phyloP scores from a whole-genome alignment of 371 early-diverging fungal species.

The Smittium culicis region DNA sequence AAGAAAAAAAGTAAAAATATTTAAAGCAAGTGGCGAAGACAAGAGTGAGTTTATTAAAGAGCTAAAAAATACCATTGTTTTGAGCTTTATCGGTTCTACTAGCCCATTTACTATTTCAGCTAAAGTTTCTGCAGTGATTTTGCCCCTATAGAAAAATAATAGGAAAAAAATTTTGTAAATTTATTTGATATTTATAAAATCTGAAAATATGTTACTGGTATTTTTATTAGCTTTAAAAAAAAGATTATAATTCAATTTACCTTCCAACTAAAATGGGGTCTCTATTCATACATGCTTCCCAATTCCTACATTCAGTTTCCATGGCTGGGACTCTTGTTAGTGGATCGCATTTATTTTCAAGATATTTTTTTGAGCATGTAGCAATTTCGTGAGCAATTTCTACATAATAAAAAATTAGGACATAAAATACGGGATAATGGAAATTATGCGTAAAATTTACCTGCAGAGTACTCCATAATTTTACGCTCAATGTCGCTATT shows the following conservation, averaged over 20 bases:
- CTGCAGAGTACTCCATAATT: slow-evolving; percentile 42
- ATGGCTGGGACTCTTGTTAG: slow-evolving; percentile 60
- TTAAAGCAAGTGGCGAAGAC: slow-evolving; percentile 18
- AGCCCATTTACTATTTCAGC: slow-evolving; percentile 68
- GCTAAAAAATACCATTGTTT: slow-evolving; percentile 44
- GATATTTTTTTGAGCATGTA: slow-evolving; percentile 50
- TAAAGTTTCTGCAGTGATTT: slow-evolving; percentile 61
- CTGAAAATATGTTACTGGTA: background rate
- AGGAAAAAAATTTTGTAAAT: background rate
- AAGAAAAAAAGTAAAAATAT: slow-evolving; percentile 9
- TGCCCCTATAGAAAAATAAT: slow-evolving; percentile 25
- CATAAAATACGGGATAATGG: background rate
- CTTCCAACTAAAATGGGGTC: slow-evolving; percentile 49
- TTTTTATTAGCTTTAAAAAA: slow-evolving; percentile 24
- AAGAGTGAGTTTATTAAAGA: background rate
- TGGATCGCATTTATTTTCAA: slow-evolving; percentile 58
- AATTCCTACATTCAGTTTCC: slow-evolving; percentile 51
- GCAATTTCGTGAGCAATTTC: slow-evolving; percentile 49
- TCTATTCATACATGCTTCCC: slow-evolving; percentile 67
- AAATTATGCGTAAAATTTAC: slow-evolving; percentile 26
- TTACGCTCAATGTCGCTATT: slow-evolving; percentile 51
- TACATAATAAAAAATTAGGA: background rate
- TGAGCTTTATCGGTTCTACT: slow-evolving; percentile 64
- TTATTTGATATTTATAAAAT: background rate
- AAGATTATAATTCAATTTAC: background rate